Percentiles rank a stretch among this genome's conserved stretches.
Conservation (phyloP, 305 asterid genomes). For the Rubia balearica region DNA sequence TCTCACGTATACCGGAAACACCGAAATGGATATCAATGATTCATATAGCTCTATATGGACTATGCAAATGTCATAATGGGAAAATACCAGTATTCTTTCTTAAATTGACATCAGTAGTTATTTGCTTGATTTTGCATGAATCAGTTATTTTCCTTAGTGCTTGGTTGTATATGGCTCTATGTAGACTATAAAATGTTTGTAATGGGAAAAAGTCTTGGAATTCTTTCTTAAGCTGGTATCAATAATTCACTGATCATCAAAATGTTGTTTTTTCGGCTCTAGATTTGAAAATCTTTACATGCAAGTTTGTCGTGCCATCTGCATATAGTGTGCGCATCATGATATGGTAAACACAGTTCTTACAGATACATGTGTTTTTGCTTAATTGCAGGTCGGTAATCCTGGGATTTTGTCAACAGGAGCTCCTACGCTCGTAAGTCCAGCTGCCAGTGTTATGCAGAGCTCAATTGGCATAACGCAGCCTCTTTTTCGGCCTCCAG, state of each 20-base stretch:
- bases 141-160: background rate
- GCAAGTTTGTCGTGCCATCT: background rate
- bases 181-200: background rate
- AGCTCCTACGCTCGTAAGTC: conserved; percentile 63
- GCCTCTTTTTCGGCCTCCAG: conserved; percentile 74
- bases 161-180: background rate
- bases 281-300: background rate
- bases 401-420: conserved; percentile 58
- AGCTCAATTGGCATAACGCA: conserved; percentile 57
- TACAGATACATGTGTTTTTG: conserved; percentile 13
- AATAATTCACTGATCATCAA: background rate
- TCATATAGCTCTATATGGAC: background rate
- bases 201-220: background rate
- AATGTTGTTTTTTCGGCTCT: background rate
- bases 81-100: too few species aligned
- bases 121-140: too few species aligned
- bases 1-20: background rate
- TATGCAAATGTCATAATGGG: background rate
- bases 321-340: background rate
- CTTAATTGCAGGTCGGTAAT: conserved; percentile 58
- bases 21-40: background rate
- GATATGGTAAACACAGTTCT: background rate
- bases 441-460: conserved; percentile 72
- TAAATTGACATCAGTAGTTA: background rate
- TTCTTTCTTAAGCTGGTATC: background rate